Base-by-base conservation (phyloP, 2,329 filamentous ascomycete genomes). In the Alternaria triticina region DNA sequence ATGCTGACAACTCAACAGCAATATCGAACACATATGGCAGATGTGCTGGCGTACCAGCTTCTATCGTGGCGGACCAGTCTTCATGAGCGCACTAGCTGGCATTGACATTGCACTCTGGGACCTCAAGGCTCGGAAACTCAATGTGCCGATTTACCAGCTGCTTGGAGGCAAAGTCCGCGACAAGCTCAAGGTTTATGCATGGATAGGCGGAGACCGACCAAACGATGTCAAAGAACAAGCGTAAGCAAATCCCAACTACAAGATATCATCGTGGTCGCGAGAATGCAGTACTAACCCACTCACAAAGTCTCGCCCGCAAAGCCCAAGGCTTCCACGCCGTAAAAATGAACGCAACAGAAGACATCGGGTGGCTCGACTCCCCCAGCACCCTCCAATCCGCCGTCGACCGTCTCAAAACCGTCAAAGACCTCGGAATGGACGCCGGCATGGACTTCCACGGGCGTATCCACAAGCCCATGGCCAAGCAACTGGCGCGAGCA, bases 11-110 rank as follows among this genome's bases (percentile, higher is more conserved):
- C 10, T 12, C 43, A 50, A 30, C 23, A 91, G 89, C 74, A 88
- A 93, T 52, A 94, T 94, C 67, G 91, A 94, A 74, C 89, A 93
- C 66, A 90, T 94, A 61, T 94, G 92, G 92, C 91, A 93, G 75
- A 85, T 86, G 67, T 87, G 87, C 25, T 94, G 89, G 86, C 86
- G 91, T 45, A 75, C 74, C 45, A 87, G 88, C 0, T 95, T 94
- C 78, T 94, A 94, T 77, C 85, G 92, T 27, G 91, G 91, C 3
- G 92, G 91, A 0, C 90, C 91, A 0, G 91, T 94, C 10, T 90
- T 94, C 68, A 94, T 94, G 91, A 91, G 88, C 68, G 92, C 91
- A 0, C 80, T 94, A 15, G 87, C 90, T 0, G 92, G 92, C 3
- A 88, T 94, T 55, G 91, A 94, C 73, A 94, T 94, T 76, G 91